Evolutionary conservation across 495 filamentous ascomycete genomes (phyloP).

Genomic region (Neurospora sp.): DNA sequence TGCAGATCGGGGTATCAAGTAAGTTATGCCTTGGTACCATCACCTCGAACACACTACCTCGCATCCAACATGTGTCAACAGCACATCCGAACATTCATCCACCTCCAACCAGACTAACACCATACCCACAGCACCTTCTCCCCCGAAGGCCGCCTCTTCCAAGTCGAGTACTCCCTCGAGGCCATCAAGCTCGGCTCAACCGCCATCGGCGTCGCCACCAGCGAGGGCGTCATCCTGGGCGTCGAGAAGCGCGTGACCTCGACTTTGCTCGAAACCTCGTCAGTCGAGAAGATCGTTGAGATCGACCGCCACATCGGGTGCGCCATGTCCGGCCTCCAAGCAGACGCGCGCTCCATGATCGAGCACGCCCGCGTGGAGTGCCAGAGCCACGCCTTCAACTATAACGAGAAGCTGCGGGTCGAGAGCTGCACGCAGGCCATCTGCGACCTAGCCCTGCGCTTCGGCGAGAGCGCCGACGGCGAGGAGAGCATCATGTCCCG

Average conservation of each 20-base stretch:
- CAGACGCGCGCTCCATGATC: slow-evolving; percentile 90
- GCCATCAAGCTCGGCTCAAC: slow-evolving; percentile 99
- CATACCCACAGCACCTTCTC: slow-evolving; percentile 79
- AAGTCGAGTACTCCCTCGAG: slow-evolving; percentile 99
- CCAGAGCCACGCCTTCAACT: slow-evolving; percentile 95
- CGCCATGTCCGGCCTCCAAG: slow-evolving; percentile 95
- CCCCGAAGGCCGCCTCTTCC: slow-evolving; percentile 97
- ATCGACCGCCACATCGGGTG: slow-evolving; percentile 98
- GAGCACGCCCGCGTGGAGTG: slow-evolving; percentile 97
- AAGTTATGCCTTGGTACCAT: slow-evolving; percentile 20
- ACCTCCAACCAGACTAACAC: slow-evolving; percentile 1
- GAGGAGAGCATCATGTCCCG: slow-evolving; percentile 97
- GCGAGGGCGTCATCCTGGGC: slow-evolving; percentile 86
- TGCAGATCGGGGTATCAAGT: slow-evolving; percentile 98
- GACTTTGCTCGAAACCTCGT: slow-evolving; percentile 89
- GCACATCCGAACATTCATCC: neutral
- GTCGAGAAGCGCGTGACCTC: slow-evolving; percentile 99
- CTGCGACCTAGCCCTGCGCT: slow-evolving; percentile 90
- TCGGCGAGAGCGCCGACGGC: slow-evolving; percentile 94
- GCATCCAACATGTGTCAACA: too few species aligned
- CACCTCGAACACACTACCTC: too few species aligned
- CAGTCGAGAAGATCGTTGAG: slow-evolving; percentile 98
- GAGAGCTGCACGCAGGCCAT: slow-evolving; percentile 99
- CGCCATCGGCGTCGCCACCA: slow-evolving; percentile 93
- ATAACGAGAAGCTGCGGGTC: slow-evolving; percentile 83